Evolutionary conservation across 148 eudicot species (phyloP).

Genomic region (Cornus suecica): DNA sequence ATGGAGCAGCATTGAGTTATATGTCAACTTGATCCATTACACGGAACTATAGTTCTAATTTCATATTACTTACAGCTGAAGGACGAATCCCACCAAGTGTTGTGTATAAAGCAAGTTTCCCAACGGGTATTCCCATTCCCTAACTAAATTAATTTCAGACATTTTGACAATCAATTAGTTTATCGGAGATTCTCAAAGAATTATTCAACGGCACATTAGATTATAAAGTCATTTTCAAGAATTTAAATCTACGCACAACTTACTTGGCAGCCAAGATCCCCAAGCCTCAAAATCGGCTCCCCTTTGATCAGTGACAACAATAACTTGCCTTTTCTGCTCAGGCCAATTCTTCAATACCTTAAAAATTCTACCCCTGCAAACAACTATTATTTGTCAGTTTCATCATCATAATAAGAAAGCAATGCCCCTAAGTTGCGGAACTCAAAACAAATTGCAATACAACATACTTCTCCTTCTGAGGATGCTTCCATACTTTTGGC

Average conservation of each 20-base stretch:
- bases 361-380: constrained; percentile 72
- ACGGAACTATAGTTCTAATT: too few relatives aligned
- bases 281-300: constrained; percentile 93
- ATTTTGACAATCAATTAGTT: background rate
- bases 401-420: background rate
- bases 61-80: constrained; percentile 90
- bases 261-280: constrained; percentile 99
- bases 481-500: constrained; percentile 88
- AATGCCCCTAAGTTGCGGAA: background rate
- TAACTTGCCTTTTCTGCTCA: constrained; percentile 83
- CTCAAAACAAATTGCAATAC: background rate
- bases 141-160: constrained; percentile 26
- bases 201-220: background rate
- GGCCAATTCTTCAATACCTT: constrained; percentile 98
- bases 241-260: background rate
- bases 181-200: background rate
- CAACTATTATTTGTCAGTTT: constrained; percentile 11
- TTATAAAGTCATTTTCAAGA: background rate
- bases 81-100: constrained; percentile 98
- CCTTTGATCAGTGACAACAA: constrained; percentile 99
- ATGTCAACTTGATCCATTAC: background rate
- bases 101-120: constrained; percentile 86
- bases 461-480: constrained; percentile 73
- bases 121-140: constrained; percentile 99
- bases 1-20: background rate